Evolutionary conservation across 805 yeast species (phyloP).

Genomic region (Sungouiella blattae): DNA sequence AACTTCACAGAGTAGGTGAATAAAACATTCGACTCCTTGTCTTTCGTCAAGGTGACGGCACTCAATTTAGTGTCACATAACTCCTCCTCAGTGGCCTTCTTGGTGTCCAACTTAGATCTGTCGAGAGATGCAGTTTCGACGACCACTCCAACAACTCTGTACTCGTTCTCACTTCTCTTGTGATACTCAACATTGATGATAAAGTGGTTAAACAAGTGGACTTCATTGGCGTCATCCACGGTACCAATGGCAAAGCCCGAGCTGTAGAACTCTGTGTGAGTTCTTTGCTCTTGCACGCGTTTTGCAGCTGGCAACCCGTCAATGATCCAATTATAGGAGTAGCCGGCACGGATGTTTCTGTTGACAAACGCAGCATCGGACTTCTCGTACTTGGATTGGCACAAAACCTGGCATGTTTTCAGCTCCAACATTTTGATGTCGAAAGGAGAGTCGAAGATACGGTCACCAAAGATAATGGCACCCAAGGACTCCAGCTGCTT

Average conservation of each 20-base stretch:
- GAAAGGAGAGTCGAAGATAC: constrained; percentile 91
- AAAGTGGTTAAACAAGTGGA: constrained; percentile 77
- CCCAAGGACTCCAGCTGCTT: constrained; percentile 90
- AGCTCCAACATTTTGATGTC: constrained; percentile 74
- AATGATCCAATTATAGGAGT: constrained; percentile 85
- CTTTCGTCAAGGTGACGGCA: constrained; percentile 49
- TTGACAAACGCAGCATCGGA: constrained; percentile 73
- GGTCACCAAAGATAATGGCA: constrained; percentile 89
- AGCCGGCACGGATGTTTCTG: constrained; percentile 76
- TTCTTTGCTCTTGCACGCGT: constrained; percentile 50
- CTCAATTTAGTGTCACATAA: constrained; percentile 28
- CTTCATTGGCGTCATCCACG: constrained; percentile 52
- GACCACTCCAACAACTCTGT: constrained; percentile 87
- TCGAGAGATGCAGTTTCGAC: constrained; percentile 65
- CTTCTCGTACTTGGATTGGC: constrained; percentile 57
- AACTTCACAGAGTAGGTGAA: constrained; percentile 86
- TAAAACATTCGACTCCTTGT: constrained; percentile 53
- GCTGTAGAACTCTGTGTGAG: constrained; percentile 63
- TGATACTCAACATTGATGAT: constrained; percentile 82
- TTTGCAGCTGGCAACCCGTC: constrained; percentile 95
- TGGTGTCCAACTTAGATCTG: constrained; percentile 23
- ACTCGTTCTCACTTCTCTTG: constrained; percentile 58
- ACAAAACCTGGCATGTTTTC: constrained; percentile 63
- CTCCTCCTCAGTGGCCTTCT: constrained; percentile 22
- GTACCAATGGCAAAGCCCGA: constrained; percentile 79